A percentile compares a stretch with the other conserved stretches of the same genome.
Conservation (phyloP, 768 basidiomycete species). For the Russula sp. region DNA sequence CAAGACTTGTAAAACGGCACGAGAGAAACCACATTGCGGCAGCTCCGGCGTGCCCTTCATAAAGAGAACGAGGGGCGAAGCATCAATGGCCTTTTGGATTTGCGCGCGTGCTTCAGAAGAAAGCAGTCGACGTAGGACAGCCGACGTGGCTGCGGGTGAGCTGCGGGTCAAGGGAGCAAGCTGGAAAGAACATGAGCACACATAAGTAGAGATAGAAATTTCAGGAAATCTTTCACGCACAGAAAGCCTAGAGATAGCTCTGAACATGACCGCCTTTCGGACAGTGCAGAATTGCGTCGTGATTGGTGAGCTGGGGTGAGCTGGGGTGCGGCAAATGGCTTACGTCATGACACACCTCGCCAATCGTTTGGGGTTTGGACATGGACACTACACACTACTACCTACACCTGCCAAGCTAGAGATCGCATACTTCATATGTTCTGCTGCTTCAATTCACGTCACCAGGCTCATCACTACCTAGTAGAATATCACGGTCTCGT, state of each 20-base stretch:
- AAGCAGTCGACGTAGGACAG: slow-evolving; percentile 41
- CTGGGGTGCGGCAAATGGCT: too few species aligned
- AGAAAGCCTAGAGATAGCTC: slow-evolving; percentile 4
- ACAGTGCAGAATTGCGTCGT: too few species aligned
- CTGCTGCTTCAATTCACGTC: too few species aligned
- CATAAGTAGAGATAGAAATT: not conserved
- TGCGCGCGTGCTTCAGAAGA: slow-evolving; percentile 53
- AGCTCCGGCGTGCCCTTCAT: slow-evolving; percentile 92
- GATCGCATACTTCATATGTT: too few species aligned
- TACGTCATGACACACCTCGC: too few species aligned
- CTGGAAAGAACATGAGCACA: not conserved
- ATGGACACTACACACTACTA: too few species aligned
- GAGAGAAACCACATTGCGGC: slow-evolving; percentile 94
- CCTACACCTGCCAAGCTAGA: too few species aligned
- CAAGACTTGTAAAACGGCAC: slow-evolving; percentile 87
- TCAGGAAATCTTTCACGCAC: not conserved
- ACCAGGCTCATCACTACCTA: too few species aligned
- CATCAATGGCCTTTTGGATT: slow-evolving; percentile 66
- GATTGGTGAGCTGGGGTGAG: too few species aligned
- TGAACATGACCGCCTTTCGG: not conserved
- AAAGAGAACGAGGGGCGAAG: slow-evolving; percentile 84
- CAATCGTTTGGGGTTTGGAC: too few species aligned
- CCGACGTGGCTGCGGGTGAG: slow-evolving; percentile 23
- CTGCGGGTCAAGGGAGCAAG: slow-evolving; percentile 16
- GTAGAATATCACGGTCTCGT: too few species aligned